Evolutionary conservation across 1,139 yeast genomes (phyloP), one percentile per base, ranked within the genome.

Genomic region (Wickerhamiella pararugosa): DNA sequence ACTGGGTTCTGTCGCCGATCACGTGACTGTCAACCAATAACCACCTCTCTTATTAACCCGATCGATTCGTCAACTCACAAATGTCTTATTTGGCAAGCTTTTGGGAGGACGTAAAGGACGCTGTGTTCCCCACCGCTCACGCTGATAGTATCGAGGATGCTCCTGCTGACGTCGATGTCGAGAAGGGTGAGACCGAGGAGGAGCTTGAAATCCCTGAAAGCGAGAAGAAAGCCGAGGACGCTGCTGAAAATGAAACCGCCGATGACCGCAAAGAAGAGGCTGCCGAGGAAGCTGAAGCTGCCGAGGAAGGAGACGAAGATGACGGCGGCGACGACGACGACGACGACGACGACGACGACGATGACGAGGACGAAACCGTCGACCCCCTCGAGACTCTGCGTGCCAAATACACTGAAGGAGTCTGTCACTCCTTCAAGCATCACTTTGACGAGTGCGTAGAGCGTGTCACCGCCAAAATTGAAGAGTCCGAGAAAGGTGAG

Each of bases 361-460:
- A 56, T 36, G 69, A 60, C 33, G 66, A 57, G 25, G 70, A 59
- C 9, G 71, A 59, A n/a, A 68, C 57, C n/a, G 73, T 59, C 8
- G 75, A 65, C 35, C 73, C 59, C 29, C 72, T 58, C 29, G 78
- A 61, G 31, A 37, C 41, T 29, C 46, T 51, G 27, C 45, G 54
- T 45, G 81, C 77, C 62, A 78, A 92, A 66, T 67, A 75, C 50
- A 67, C 75, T 49, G 70, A 77, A 42, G 71, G 73, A 46, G 76
- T 75, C 47, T 83, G 94, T 65, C 72, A 77, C 55, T 77, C 77
- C 51, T 73, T 71, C 63, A 71, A 74, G 60, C 96, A 87, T 66
- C 97, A 87, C 66, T 86, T 80, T 68, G 79, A 81, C 49, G 96
- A 87, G 65, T 90, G 98, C 73, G 76, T 77, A 47, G 96, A 81